Base-by-base conservation (phyloP, 176 grass and related monocot species). In the Rhynchospora breviuscula region DNA sequence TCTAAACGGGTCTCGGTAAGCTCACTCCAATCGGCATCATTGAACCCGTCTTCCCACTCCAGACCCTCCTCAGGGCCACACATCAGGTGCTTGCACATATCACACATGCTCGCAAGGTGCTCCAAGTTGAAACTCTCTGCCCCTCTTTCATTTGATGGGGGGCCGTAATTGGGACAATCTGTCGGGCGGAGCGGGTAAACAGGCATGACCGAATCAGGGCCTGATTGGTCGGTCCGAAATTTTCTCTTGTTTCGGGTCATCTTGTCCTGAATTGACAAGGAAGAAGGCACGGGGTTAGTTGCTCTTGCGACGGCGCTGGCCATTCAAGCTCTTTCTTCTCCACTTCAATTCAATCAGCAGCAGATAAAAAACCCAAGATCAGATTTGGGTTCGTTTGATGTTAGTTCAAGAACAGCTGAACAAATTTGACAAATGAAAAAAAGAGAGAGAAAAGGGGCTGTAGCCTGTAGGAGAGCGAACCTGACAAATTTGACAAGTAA, bases 171-270 rank as follows among this genome's bases (percentile, higher is more conserved):
- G 18, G 90, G 70, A 17, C 87, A 93, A 59, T 99, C 93, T 4
- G 88, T 67, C 35, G 79, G 62, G 12, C 90, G 85, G 43, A 93
- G 90, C 77, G 92, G 91, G 63, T 84, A 74, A 5, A 76, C 84
- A 3, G 88, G 84, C 13, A 86, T 53, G 21, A 59, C 86, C 14
- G 88, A 69, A 78, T 99, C 91, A 5, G 91, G 54, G 15, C 87
- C 82, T 10, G 85, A 91, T 45, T 90, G 89, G 67, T 99, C 97
- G 5, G 91, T 91, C 0, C 91, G 91, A 59, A 88, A 99, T 74
- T 99, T 99, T 49, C 97, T 86, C 89, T 99, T 99, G 86, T 99
- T 99, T 85, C 93, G 84, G 80, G 88, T 95, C 67, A 78, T 87
- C 77, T 85, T 93, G 83, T 94, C 95, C 62, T 94, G 92, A 71